Evolutionary conservation across 495 filamentous ascomycete genomes (phyloP).

Genomic region (Hypoxylon fragiforme): DNA sequence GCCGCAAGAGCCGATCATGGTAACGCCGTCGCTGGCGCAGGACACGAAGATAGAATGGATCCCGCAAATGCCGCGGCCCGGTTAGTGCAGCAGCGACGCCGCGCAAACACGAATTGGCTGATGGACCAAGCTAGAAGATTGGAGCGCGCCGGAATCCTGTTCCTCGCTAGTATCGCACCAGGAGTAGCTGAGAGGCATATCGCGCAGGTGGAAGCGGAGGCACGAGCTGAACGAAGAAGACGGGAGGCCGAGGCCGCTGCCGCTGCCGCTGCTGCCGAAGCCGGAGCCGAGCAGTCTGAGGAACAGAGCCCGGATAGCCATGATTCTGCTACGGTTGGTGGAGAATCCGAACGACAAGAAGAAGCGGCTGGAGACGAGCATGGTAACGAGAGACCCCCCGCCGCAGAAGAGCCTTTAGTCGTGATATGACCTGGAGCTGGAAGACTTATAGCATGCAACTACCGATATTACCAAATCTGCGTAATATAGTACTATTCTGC

Average conservation of each 20-base stretch:
- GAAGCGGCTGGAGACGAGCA: constrained; percentile 1
- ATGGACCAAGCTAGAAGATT: constrained; percentile 60
- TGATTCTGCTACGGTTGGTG: background rate
- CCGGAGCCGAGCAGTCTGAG: constrained; percentile 6
- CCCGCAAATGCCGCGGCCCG: constrained; percentile 59
- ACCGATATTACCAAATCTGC: no score
- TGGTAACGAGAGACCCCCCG: constrained; percentile 5
- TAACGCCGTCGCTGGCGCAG: constrained; percentile 10
- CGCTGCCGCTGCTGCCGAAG: constrained; percentile 28
- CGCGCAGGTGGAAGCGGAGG: constrained; percentile 65
- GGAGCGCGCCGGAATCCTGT: constrained; percentile 78
- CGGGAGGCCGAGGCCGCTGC: constrained; percentile 52
- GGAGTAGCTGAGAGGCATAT: constrained; percentile 86
- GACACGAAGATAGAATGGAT: constrained; percentile 32
- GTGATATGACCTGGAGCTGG: no score
- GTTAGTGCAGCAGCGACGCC: constrained; percentile 55
- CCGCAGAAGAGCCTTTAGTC: constrained; percentile 11
- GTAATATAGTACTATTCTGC: no score
- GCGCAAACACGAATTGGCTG: constrained; percentile 55
- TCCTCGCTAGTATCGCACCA: constrained; percentile 82
- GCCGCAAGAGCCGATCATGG: constrained; percentile 29
- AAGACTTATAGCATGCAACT: no score
- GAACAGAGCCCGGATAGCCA: constrained; percentile 6
- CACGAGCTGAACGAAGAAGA: constrained; percentile 56
- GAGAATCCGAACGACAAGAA: background rate